Conservation (phyloP, 805 yeast genomes). For the Suhomyces kilbournensis region DNA sequence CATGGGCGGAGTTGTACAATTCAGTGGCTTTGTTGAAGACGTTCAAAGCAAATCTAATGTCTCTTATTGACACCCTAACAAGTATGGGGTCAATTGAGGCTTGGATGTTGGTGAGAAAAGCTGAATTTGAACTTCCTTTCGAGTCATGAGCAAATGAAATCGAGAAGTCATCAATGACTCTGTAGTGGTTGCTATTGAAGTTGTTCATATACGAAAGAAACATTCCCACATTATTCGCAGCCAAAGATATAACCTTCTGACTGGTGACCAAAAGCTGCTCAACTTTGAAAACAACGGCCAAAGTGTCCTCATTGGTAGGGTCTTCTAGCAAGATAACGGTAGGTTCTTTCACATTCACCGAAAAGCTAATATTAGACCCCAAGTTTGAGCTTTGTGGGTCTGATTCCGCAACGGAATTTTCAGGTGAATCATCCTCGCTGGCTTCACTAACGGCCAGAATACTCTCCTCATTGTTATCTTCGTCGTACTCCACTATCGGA, state of each 20-base stretch:
- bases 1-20: slow-evolving; percentile 36
- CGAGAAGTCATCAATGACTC: slow-evolving; percentile 88
- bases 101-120: slow-evolving; percentile 60
- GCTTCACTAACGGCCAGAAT: not conserved
- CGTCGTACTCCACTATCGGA: slow-evolving; percentile 12
- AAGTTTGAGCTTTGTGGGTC: not conserved
- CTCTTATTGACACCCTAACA: slow-evolving; percentile 80
- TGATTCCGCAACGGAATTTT: not conserved
- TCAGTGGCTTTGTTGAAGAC: slow-evolving; percentile 72
- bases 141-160: slow-evolving; percentile 70
- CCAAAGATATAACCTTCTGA: slow-evolving; percentile 62
- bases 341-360: slow-evolving; percentile 70
- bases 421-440: not conserved
- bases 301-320: slow-evolving; percentile 64
- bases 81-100: slow-evolving; percentile 77
- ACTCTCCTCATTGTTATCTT: slow-evolving; percentile 11
- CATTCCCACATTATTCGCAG: slow-evolving; percentile 81
- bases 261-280: slow-evolving; percentile 73
- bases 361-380: slow-evolving; percentile 40
- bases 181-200: slow-evolving; percentile 56
- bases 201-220: slow-evolving; percentile 75
- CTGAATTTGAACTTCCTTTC: slow-evolving; percentile 58
- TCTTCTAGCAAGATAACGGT: slow-evolving; percentile 80
- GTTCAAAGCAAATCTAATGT: slow-evolving; percentile 72
- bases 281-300: slow-evolving; percentile 86